Evolutionary conservation across 2,329 filamentous ascomycete species (phyloP).

Genomic region (Xylariaceae sp.): DNA sequence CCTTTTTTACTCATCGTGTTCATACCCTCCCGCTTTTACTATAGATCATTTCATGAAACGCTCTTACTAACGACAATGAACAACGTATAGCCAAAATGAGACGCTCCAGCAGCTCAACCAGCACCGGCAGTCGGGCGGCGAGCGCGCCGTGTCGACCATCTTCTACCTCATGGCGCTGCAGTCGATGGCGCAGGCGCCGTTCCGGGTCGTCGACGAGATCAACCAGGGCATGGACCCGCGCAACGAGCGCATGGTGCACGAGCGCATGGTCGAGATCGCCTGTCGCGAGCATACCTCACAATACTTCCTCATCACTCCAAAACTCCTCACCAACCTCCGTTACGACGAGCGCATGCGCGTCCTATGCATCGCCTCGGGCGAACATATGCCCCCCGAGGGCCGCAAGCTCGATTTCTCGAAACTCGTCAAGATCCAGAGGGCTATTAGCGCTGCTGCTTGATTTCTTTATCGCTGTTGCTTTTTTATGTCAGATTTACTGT

Average conservation of each 20-base stretch:
- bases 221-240: conserved; percentile 99
- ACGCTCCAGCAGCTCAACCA: conserved; percentile 83
- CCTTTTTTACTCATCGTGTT: not conserved
- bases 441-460: conserved; percentile 34
- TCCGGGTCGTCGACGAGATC: conserved; percentile 98
- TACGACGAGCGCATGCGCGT: conserved; percentile 94
- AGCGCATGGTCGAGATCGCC: conserved; percentile 97
- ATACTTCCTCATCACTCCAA: conserved; percentile 98
- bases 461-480: not conserved
- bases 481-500: too few relatives aligned
- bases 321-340: conserved; percentile 82
- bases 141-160: conserved; percentile 94
- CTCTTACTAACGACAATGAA: conserved; percentile 8
- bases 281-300: conserved; percentile 80
- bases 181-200: conserved; percentile 89
- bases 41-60: too few relatives aligned
- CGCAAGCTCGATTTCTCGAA: conserved; percentile 57
- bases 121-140: conserved; percentile 94
- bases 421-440: conserved; percentile 51
- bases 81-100: conserved; percentile 74
- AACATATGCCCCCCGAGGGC: conserved; percentile 67
- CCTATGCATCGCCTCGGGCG: conserved; percentile 90
- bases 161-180: conserved; percentile 99
- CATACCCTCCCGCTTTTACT: not conserved
- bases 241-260: conserved; percentile 97